Percentiles rank a stretch among this genome's conserved stretches.
Evolutionary conservation across 2,329 filamentous ascomycete species (phyloP).

Genomic region (Aspergillus unguis): DNA sequence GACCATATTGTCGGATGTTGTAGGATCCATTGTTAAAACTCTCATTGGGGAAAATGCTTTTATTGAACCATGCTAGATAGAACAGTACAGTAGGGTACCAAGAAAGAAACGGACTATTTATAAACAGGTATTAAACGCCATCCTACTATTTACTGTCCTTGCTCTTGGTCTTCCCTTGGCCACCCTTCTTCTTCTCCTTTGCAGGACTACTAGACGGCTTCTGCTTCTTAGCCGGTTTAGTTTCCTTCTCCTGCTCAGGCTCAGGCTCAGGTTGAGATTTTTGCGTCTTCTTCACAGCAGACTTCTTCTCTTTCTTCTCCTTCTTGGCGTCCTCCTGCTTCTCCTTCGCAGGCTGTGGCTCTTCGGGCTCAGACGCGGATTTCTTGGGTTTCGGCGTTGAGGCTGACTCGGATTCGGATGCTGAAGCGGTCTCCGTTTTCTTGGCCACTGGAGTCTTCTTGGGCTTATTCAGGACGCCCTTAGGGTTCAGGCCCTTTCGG

Average conservation of each 20-base stretch:
- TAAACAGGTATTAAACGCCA: neutral
- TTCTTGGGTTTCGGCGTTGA: constrained; percentile 12
- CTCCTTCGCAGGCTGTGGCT: constrained; percentile 10
- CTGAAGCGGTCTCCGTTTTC: constrained; percentile 4
- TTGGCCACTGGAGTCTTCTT: constrained; percentile 21
- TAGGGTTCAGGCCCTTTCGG: constrained; percentile 70
- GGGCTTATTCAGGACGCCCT: constrained; percentile 48
- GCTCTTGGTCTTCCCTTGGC: constrained; percentile 12
- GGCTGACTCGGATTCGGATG: constrained; percentile 19
- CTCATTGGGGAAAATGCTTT: constrained; percentile 15
- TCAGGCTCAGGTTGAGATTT: constrained; percentile 3
- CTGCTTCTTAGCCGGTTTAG: constrained; percentile 12
- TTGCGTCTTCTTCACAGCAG: constrained; percentile 21
- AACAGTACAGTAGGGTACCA: neutral
- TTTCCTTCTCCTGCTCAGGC: constrained; percentile 12
- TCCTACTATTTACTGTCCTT: constrained; percentile 25
- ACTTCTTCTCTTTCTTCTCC: constrained; percentile 15
- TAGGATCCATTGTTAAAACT: too few relatives aligned
- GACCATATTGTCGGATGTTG: too few relatives aligned
- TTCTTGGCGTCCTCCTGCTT: constrained; percentile 18
- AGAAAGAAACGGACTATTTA: neutral
- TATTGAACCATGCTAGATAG: constrained; percentile 8
- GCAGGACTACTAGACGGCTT: constrained; percentile 18
- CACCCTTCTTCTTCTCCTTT: constrained; percentile 21
- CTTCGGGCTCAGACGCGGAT: constrained; percentile 12